Base-by-base conservation (phyloP, 1,284 basidiomycete genomes). In the Omphalotus olearius region DNA sequence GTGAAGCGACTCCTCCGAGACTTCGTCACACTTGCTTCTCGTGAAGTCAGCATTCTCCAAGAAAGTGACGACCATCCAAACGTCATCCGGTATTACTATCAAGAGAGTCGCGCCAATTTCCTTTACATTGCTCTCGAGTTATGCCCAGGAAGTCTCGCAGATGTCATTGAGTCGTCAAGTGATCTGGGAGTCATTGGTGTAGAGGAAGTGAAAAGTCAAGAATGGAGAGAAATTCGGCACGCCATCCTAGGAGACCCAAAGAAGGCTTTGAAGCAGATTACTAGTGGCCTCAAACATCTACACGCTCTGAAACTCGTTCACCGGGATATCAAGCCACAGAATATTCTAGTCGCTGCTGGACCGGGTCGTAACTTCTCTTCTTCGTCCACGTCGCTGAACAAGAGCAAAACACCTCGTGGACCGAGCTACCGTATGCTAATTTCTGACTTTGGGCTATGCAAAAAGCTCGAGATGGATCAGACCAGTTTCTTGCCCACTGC, bases 61-160 rank as follows among this genome's bases (percentile, higher is more conserved):
- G 95, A 98, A 64, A 92, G 91, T 38, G 97, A 99, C 71, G 93
- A 98, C 66, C 97, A 99, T 63, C 93, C 94, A 4, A 98, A 99
- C 68, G 95, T 99, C 61, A 96, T 99, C 59, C 85, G 96, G 52
- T 96, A 99, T 69, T 99, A 94, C 69, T 99, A 94, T 71, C 94
- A 98, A 75, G 96, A 99, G 72, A 79, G 90, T 0, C 87, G 91
- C 18, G 84, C 86, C 36, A 93, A 91, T 64, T 99, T 99, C 75
- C 79, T 99, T 9, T 98, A 96, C 69, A 98, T 99, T 55, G 96
- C 97, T 0, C 84, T 99, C 28, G 97, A 99, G 67, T 78, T 98
- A 2, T 99, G 96, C 68, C 93, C 94, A 0, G 93, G 93, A 0
- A 94, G 93, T 6, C 81, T 99, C 6, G 93, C 92, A 0, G 96